Evolutionary conservation across 1,139 yeast genomes (phyloP), one percentile per base, ranked within the genome.

Genomic region (Candida albicans): DNA sequence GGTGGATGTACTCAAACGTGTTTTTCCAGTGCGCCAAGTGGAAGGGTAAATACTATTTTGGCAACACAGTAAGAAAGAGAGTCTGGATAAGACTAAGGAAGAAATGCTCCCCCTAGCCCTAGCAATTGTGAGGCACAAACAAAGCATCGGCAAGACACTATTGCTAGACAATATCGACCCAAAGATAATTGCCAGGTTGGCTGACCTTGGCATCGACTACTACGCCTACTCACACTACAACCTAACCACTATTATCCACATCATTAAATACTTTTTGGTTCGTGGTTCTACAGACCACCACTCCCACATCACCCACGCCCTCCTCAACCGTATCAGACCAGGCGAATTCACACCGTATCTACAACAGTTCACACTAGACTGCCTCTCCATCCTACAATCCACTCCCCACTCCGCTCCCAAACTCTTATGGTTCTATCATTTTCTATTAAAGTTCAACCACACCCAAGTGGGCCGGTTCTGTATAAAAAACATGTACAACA

Each of bases 1-100:
- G 95, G 2, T 86, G 95, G 93, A 61, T 79, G 22, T 86, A 86
- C 56, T 74, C 84, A 32, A 63, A 69, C 51, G 48, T 71, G 2
- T 53, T 71, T 28, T 83, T 82, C 53, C 47, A 43, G 22, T 64
- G 65, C 6, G 70, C 55, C 7, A 61, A 68, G 41, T 84, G 91
- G 91, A 76, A 77, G 54, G 87, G 87, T 2, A 71, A 70, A 42
- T 79, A 77, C 38, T 70, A 75, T 34, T 65, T 77, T 47, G 82
- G 82, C 3, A 73, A 71, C 49, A 75, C 79, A 53, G 82, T 83
- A 1, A 59, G 91, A 47, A 62, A 86, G 47, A 59, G 90, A 40
- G 61, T 82, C 1, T 84, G 89, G 89, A 67, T 81, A 8, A 61
- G 87, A 42, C 40, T 57, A 35, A 47, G 54, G 28, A 46, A 49